Evolutionary conservation across 129 eudicot species (phyloP), one percentile per base, ranked within the genome.

Genomic region (Artemisia argyi): DNA sequence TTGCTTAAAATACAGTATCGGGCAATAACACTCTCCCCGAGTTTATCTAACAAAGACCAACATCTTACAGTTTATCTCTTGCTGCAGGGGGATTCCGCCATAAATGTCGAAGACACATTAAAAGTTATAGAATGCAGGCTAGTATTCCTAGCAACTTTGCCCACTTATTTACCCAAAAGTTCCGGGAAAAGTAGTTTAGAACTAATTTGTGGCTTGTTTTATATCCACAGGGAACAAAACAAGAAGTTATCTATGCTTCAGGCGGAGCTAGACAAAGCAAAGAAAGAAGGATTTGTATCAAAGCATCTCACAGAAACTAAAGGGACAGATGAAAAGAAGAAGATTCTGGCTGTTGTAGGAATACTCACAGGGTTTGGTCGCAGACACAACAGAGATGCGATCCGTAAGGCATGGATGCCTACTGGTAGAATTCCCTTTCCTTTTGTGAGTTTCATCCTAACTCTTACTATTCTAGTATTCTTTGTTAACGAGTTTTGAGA

Each of bases 401-500:
- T 92, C 55, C 91, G 97, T 64, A 89, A 86, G 85, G 94, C 97
- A 55, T 92, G 97, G 97, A 89, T 92, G 96, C 83, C 93, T 59
- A 74, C 84, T 77, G 97, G 96, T 92, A 92, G 76, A 76, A 42
- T 78, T 65, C 69, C 75, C 73, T 60, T 72, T 69, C 69, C 76
- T 62, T 81, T 68, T 69, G 65, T 73, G 74, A 56, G 78, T 64
- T 80, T 65, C 67, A 51, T 73, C 76, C 61, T 48, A 53, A 77
- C 81, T 62, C 76, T 77, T 1, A 58, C 69, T 70, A 32, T 35
- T 65, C 2, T 39, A 7, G 46, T 39, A 0, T 53, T 62, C 52
- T 42, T 69, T 60, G 56, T 68, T 61, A 26, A 66, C 53, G 4
- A 39, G 13, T 28, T 61, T n/a, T 52, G 10, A 14, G 32, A 39